Evolutionary conservation across 768 basidiomycete genomes (phyloP), one percentile per base, ranked within the genome.

Genomic region (Mycena sanguinolenta): DNA sequence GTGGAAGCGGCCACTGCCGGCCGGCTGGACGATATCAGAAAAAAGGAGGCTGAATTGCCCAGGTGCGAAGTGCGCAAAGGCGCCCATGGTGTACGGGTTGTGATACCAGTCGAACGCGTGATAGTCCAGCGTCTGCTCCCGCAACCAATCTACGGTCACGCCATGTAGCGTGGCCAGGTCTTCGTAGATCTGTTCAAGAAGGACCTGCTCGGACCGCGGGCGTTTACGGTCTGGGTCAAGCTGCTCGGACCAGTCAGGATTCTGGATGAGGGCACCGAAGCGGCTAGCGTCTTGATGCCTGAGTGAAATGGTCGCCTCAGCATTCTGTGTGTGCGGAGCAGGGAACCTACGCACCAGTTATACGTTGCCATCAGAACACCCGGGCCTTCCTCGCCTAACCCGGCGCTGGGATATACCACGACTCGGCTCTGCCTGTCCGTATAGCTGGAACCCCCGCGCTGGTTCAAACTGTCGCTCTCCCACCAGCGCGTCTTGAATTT

Each of bases 401-500:
- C 83, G 60, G 80, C 83, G 0, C 81, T 82, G 9, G 84, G 84
- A 71, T 84, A 85, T 19, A 85, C 82, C 49, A 79, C 61, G 49
- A 69, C 72, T 46, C 82, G 80, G 34, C 75, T 67, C 36, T 78
- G 77, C 5, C 75, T 61, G 65, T 85, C 83, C 2, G 83, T 83
- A 38, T 44, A 75, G 2, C 80, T 77, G 39, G 73, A 63, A 2
- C 83, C 83, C 38, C 83, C 83, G 32, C 74, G 74, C 16, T 58
- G 59, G 49, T 75, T 64, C n/a, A 55, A 60, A 28, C 39, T 27
- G 32, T 44, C 38, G 42, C 46, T 57, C 71, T 81, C 73, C 86
- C 86, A 87, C 86, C 86, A 87, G 2, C 79, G 65, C 0, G 78
- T 74, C 66, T 78, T 77, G 77, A 87, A 87, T 63, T 82, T 80